These are phyloP conservation scores for Ormosia emarginata DNA, from an alignment of 306 rosid species.

Conservation along the genomic window DNA sequence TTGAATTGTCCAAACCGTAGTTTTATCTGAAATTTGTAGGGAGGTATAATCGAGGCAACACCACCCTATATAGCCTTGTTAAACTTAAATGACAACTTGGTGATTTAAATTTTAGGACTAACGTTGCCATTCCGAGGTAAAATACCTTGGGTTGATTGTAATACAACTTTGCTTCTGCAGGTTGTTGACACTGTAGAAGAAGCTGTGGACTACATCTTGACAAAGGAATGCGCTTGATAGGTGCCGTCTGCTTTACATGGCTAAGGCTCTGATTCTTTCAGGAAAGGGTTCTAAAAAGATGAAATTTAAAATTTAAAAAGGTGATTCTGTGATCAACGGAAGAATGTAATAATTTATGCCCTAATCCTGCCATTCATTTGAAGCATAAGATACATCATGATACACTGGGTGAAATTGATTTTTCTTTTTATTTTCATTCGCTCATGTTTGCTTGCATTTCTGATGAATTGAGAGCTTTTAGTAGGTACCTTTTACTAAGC, in stretches of 20 bases:
- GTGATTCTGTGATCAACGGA: neutral
- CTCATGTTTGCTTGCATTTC: neutral
- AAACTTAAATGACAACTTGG: neutral
- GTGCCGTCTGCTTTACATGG: neutral
- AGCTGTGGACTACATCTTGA: conserved; percentile 59
- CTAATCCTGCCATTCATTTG: conserved; percentile 5
- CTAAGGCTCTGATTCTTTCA: conserved; percentile 12
- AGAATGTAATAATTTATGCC: conserved; percentile 14
- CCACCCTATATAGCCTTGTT: neutral
- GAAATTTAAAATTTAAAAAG: neutral
- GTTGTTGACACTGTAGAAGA: conserved; percentile 73
- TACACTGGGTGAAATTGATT: neutral
- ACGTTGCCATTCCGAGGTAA: neutral
- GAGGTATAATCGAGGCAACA: neutral
- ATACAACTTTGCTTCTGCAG: conserved; percentile 39
- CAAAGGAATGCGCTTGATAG: conserved; percentile 40
- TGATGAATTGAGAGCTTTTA: neutral
- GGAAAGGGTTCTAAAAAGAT: neutral
- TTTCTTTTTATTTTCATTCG: neutral
- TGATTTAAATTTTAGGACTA: neutral
- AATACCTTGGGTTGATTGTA: neutral
- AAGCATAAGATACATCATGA: neutral
- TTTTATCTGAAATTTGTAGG: neutral
- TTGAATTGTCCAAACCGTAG: neutral
- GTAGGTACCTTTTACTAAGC: neutral